Percentiles rank a stretch among this genome's conserved stretches.
Conservation (phyloP, 768 basidiomycete species). For the Panellus pusillus region DNA sequence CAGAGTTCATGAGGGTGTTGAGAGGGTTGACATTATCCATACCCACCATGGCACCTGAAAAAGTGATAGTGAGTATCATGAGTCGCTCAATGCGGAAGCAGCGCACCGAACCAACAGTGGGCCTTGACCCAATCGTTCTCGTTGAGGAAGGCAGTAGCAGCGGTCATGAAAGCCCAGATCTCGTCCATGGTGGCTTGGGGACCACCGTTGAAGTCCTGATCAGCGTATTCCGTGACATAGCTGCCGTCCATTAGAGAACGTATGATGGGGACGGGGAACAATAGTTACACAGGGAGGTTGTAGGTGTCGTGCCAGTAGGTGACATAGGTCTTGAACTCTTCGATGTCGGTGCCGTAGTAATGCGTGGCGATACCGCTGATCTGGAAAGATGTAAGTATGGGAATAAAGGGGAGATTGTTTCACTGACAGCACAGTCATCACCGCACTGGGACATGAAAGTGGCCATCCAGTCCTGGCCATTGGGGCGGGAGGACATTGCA, state of each 20-base stretch:
- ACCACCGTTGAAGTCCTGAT: conserved; percentile 55
- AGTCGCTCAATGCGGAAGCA: background rate
- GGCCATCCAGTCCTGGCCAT: conserved; percentile 40
- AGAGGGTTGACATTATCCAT: conserved; percentile 55
- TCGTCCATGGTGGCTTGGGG: conserved; percentile 40
- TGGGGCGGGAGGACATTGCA: conserved; percentile 60
- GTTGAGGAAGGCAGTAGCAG: conserved; percentile 47
- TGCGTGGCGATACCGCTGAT: conserved; percentile 62
- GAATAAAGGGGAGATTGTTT: background rate
- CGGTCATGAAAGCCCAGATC: conserved; percentile 49
- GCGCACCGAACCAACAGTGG: conserved; percentile 66
- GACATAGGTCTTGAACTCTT: conserved; percentile 26
- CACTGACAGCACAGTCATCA: conserved; percentile 52
- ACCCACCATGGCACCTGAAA: conserved; percentile 29
- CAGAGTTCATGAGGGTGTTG: conserved; percentile 51
- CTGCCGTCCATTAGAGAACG: background rate
- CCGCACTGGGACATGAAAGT: conserved; percentile 58
- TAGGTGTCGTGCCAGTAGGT: conserved; percentile 37
- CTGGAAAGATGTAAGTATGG: conserved; percentile 32
- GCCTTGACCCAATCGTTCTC: conserved; percentile 37
- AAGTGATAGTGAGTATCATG: background rate
- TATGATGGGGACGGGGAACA: conserved; percentile 28
- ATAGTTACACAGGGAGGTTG: conserved; percentile 17
- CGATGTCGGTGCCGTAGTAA: conserved; percentile 57
- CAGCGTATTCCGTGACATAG: no score